These are phyloP conservation scores for Cadophora gregata DNA, from an alignment of 2,329 filamentous ascomycete species.

Conservation along the genomic window DNA sequence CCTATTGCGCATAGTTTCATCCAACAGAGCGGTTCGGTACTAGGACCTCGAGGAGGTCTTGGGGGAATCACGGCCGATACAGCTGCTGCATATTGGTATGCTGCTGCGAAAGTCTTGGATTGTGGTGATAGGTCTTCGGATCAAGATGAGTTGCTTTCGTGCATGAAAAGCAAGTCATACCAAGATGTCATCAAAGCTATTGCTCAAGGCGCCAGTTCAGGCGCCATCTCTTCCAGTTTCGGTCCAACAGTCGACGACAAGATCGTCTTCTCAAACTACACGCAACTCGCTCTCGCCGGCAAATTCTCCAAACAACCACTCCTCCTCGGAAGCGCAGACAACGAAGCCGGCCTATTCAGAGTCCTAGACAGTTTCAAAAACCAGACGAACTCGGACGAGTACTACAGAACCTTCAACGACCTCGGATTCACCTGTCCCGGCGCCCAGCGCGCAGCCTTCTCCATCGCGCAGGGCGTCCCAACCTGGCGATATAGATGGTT, in stretches of 20 bases:
- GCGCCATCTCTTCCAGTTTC: conserved; percentile 18
- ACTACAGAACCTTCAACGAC: conserved; percentile 24
- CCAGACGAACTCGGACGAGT: conserved; percentile 6
- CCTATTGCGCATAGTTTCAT: conserved; percentile 40
- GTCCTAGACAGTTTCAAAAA: conserved; percentile 3
- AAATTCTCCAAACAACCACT: conserved; percentile 30
- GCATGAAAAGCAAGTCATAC: conserved; percentile 24
- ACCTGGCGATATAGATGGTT: conserved; percentile 46
- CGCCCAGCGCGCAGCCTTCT: conserved; percentile 32
- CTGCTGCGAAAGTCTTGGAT: conserved; percentile 27
- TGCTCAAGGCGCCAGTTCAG: not conserved
- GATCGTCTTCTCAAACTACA: conserved; percentile 32
- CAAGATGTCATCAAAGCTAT: conserved; percentile 22
- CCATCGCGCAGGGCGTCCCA: conserved; percentile 35
- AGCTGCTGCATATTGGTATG: conserved; percentile 29
- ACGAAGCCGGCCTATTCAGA: conserved; percentile 37
- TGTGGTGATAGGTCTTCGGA: conserved; percentile 31
- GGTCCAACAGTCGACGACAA: conserved; percentile 30
- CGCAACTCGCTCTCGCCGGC: conserved; percentile 14
- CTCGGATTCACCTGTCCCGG: conserved; percentile 41
- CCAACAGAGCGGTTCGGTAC: conserved; percentile 30
- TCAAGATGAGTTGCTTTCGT: conserved; percentile 24
- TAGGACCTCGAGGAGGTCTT: conserved; percentile 39
- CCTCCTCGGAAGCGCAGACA: conserved; percentile 37
- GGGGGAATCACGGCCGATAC: not conserved